These are phyloP conservation scores for Ophiostoma ulmi DNA, from an alignment of 2,329 filamentous ascomycete genomes.

Conservation along the genomic window DNA sequence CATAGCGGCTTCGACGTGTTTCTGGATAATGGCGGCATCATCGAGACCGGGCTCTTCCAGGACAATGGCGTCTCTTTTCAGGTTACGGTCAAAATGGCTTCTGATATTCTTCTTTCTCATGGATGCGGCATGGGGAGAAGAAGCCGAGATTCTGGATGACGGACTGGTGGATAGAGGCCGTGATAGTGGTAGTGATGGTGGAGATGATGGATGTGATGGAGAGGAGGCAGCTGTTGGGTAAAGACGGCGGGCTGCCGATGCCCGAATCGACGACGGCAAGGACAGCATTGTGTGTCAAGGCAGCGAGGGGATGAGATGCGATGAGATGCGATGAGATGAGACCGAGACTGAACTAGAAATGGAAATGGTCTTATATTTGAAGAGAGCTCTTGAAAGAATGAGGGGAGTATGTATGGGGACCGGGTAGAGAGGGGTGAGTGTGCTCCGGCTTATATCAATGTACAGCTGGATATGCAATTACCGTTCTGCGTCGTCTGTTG, in stretches of 20 bases:
- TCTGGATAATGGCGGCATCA: constrained; percentile 8
- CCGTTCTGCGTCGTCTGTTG: background rate
- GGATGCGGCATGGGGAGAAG: background rate
- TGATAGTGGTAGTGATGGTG: background rate
- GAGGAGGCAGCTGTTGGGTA: background rate
- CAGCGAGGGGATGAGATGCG: background rate
- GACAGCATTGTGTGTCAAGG: background rate
- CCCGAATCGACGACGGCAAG: background rate
- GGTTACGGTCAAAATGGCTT: background rate
- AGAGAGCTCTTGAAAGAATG: background rate
- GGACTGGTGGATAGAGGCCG: background rate
- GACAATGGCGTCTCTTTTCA: background rate
- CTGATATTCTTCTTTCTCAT: background rate
- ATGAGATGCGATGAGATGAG: background rate
- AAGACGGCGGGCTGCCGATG: background rate
- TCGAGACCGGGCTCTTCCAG: constrained; percentile 2
- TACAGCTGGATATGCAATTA: background rate
- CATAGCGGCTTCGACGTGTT: background rate
- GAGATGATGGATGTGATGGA: background rate
- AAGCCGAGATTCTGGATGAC: background rate
- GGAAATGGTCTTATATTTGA: background rate
- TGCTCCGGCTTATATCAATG: background rate
- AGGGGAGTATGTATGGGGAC: background rate
- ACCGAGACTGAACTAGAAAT: background rate
- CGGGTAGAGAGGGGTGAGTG: background rate